Base-by-base conservation (phyloP, 495 filamentous ascomycete genomes). In the Annulohypoxylon stygium region DNA sequence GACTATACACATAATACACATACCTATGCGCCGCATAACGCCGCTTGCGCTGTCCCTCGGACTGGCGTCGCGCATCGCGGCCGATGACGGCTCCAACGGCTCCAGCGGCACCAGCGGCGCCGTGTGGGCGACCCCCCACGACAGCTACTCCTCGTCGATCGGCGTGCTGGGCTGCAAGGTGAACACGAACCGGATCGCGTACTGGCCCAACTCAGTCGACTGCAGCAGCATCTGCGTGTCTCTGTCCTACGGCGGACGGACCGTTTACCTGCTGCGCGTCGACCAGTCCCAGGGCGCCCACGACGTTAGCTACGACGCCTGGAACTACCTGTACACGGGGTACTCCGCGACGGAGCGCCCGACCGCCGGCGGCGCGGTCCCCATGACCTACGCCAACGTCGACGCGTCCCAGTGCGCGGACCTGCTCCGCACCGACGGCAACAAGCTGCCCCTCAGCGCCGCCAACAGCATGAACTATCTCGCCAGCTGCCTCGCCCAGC, bases 381-480 rank as follows among this genome's bases (percentile, higher is more conserved):
- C 81, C 18, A 85, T 86, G 84, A 76, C 82, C 26, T 82, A 74
- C 54, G 70, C 83, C 34, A 75, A 83, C 16, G 65, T 82, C 23
- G 73, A 82, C 12, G 63, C 79, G 3, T 79, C 78, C 1, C 62
- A 68, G 0, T 86, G 84, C 72, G 69, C 79, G 41, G 73, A 73
- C 53, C 65, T 86, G 55, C 78, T 86, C 62, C 69, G 81, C 73
- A 85, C 84, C 58, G 69, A 80, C 37, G 80, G 73, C 26, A 41
- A 68, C 70, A 85, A 83, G 76, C 73, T 86, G 30, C 84, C 84
- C 4, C 80, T 86, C 11, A 84, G 82, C 75, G 84, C 83, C 3
- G 69, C 83, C 34, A 86, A 86, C 76, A 85, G 84, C 73, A 86
- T 86, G 80, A 83, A 84, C 41, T 86, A 79, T 47, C 67, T 86